Conservation (phyloP, 2,329 filamentous ascomycete genomes). For the Phymatotrichopsis omnivora region DNA sequence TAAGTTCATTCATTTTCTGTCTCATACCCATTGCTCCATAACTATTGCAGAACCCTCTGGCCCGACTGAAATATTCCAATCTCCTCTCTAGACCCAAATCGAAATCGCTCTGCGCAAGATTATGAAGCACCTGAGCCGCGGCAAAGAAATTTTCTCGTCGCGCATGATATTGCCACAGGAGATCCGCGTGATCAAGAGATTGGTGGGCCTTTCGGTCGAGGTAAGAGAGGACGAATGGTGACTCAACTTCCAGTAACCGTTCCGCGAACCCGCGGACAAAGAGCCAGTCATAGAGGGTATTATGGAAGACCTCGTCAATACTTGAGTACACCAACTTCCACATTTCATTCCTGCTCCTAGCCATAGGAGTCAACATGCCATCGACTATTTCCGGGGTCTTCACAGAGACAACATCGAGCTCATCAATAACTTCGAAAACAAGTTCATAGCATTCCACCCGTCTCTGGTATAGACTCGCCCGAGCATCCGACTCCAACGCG, state of each 20-base stretch:
- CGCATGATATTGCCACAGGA: conserved; percentile 87
- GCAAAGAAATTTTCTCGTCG: conserved; percentile 75
- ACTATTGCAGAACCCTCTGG: conserved; percentile 85
- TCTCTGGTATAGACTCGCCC: conserved; percentile 55
- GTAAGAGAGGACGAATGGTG: conserved; percentile 76
- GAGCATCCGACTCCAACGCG: conserved; percentile 56
- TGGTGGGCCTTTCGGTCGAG: conserved; percentile 64
- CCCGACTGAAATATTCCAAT: conserved; percentile 79
- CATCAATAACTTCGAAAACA: conserved; percentile 69
- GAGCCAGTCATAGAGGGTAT: conserved; percentile 97
- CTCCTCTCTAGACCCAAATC: conserved; percentile 68
- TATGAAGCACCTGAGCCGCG: conserved; percentile 74
- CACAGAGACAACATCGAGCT: conserved; percentile 62
- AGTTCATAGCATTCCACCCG: conserved; percentile 75
- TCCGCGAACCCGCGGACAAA: conserved; percentile 74
- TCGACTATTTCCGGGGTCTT: conserved; percentile 64
- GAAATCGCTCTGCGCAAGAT: conserved; percentile 76
- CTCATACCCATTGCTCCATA: conserved; percentile 65
- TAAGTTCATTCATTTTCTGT: conserved; percentile 71
- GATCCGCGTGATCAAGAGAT: conserved; percentile 69
- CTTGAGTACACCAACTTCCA: conserved; percentile 84
- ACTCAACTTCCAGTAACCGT: conserved; percentile 72
- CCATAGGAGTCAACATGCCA: conserved; percentile 63
- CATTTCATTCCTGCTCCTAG: conserved; percentile 73
- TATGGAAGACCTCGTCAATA: conserved; percentile 87